phyloP scores from a whole-genome alignment of 148 eudicot species.

The Rhododendron williamsianum region DNA sequence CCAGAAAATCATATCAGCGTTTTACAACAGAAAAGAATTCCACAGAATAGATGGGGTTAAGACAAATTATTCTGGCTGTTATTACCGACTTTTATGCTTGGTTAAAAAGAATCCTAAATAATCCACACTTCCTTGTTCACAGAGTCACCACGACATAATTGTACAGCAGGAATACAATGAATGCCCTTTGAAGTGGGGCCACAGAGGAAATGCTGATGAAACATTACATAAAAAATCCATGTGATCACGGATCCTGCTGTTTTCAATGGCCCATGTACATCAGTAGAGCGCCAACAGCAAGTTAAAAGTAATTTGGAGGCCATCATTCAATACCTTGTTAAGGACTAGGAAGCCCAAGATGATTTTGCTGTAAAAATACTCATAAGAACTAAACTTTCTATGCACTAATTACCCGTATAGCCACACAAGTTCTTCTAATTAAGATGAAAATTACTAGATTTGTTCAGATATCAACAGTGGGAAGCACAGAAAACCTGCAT shows the following conservation, averaged over 20 bases:
- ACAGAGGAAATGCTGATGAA: not conserved
- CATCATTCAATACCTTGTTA: not conserved
- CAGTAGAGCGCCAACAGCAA: not conserved
- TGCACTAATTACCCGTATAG: not conserved
- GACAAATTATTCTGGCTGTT: not conserved
- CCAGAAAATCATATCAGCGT: not conserved
- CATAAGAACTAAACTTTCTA: not conserved
- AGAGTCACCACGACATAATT: not conserved
- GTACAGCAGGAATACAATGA: not conserved
- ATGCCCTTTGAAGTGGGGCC: not conserved
- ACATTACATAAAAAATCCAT: not conserved
- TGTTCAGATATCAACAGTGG: not conserved
- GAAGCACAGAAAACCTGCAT: not conserved
- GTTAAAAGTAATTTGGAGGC: not conserved
- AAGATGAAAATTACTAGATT: not conserved
- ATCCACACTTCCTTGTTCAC: not conserved
- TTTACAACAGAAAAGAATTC: not conserved
- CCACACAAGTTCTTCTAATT: not conserved
- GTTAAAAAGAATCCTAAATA: not conserved
- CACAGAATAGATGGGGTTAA: not conserved
- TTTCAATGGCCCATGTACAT: not conserved
- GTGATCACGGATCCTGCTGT: not conserved
- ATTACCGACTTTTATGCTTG: not conserved
- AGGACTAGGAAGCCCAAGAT: constrained; percentile 3
- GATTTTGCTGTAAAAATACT: not conserved